Evolutionary conservation across 2,329 filamentous ascomycete genomes (phyloP).

Genomic region (Myriangium duriaei): DNA sequence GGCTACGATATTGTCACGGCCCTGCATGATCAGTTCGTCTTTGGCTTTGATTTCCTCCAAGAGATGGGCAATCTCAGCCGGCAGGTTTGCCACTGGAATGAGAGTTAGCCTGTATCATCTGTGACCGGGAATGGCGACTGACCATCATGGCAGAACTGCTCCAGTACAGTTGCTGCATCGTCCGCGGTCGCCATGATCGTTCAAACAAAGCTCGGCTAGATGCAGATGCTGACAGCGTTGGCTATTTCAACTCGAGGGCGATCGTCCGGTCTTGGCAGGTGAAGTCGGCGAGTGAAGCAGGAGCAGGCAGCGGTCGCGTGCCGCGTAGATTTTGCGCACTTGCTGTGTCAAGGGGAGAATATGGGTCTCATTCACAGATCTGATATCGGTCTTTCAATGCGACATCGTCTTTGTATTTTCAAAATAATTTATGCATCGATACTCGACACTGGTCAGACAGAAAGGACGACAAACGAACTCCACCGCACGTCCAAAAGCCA

Average conservation of each 20-base stretch:
- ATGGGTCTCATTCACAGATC: too few relatives aligned
- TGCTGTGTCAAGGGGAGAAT: too few relatives aligned
- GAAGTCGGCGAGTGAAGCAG: too few relatives aligned
- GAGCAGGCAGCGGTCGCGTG: not conserved
- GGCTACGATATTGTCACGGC: conserved; percentile 55
- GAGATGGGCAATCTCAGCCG: conserved; percentile 70
- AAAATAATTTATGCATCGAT: too few relatives aligned
- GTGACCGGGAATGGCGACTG: conserved; percentile 12
- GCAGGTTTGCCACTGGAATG: conserved; percentile 55
- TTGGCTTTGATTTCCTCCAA: conserved; percentile 75
- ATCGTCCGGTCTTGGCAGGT: too few relatives aligned
- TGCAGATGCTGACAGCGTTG: not conserved
- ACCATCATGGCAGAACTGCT: conserved; percentile 64
- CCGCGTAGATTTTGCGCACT: too few relatives aligned
- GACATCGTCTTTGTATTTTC: too few relatives aligned
- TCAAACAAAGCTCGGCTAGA: not conserved
- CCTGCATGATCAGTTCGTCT: conserved; percentile 58
- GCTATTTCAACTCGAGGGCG: too few relatives aligned
- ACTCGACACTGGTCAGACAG: too few relatives aligned
- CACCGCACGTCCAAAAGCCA: too few relatives aligned
- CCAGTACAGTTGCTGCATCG: conserved; percentile 57
- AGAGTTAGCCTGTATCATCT: conserved; percentile 4
- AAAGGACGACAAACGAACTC: too few relatives aligned
- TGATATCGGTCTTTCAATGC: too few relatives aligned
- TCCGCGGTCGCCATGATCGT: conserved; percentile 37